Evolutionary conservation across 768 basidiomycete genomes (phyloP).

Genomic region (Xerocomus potaroensis): DNA sequence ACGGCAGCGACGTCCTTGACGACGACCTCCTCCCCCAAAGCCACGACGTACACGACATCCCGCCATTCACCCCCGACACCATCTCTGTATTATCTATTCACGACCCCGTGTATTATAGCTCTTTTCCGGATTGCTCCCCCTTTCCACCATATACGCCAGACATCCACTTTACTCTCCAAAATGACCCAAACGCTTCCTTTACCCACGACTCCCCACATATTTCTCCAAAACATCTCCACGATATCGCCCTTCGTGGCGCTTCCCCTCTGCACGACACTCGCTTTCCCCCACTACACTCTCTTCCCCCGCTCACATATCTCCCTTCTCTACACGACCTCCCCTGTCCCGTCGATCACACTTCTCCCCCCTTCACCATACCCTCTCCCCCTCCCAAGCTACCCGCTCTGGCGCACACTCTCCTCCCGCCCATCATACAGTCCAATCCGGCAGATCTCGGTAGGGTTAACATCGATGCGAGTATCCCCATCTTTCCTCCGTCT

Average conservation of each 20-base stretch:
- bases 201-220: slow-evolving; percentile 21
- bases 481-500: neutral
- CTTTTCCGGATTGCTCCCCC: slow-evolving; percentile 23
- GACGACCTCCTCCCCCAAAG: slow-evolving; percentile 16
- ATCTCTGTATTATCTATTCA: slow-evolving; percentile 34
- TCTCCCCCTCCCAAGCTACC: slow-evolving; percentile 22
- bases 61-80: slow-evolving; percentile 25
- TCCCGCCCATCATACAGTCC: slow-evolving; percentile 33
- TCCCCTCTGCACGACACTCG: slow-evolving; percentile 25
- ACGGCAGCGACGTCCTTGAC: slow-evolving; percentile 19
- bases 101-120: slow-evolving; percentile 31
- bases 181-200: slow-evolving; percentile 16
- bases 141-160: slow-evolving; percentile 29
- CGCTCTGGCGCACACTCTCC: slow-evolving; percentile 26
- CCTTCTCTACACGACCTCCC: slow-evolving; percentile 25
- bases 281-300: slow-evolving; percentile 25
- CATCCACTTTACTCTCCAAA: slow-evolving; percentile 25
- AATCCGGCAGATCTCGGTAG: slow-evolving; percentile 27
- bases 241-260: slow-evolving; percentile 15
- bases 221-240: slow-evolving; percentile 29
- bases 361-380: slow-evolving; percentile 15
- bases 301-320: slow-evolving; percentile 23
- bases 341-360: slow-evolving; percentile 14
- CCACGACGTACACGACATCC: slow-evolving; percentile 32
- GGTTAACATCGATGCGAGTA: slow-evolving; percentile 24